Conservation (phyloP, 2,329 filamentous ascomycete genomes). For the Fusarium luffae region DNA sequence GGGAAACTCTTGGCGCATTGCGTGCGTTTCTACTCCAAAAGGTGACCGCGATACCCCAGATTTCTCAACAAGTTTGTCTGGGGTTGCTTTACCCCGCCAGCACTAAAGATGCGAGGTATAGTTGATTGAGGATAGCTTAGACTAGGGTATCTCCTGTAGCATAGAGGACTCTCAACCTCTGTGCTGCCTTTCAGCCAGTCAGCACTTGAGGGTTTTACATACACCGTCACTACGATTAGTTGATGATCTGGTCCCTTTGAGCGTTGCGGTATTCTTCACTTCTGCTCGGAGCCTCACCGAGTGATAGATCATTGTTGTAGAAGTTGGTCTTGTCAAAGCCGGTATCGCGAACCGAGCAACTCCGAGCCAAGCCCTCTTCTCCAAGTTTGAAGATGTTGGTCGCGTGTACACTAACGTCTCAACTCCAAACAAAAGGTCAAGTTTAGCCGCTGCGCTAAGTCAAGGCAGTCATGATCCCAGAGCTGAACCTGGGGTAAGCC, state of each 20-base stretch:
- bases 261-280: not conserved
- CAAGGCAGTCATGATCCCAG: constrained; percentile 2
- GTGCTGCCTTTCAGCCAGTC: not conserved
- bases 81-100: not conserved
- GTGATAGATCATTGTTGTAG: not conserved
- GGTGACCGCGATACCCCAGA: not conserved
- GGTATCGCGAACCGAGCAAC: not conserved
- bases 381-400: not conserved
- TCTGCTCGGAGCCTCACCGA: constrained; percentile 34
- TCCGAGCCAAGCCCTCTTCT: not conserved
- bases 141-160: not conserved
- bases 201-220: not conserved
- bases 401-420: not conserved
- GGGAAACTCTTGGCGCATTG: not conserved
- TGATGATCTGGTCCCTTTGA: not conserved
- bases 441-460: constrained; percentile 18
- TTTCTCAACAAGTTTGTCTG: not conserved
- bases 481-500: constrained; percentile 25
- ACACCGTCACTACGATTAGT: not conserved
- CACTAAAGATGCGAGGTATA: not conserved
- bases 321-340: constrained; percentile 1
- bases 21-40: not conserved
- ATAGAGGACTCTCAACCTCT: not conserved
- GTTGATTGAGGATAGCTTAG: not conserved
- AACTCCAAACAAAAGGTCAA: constrained; percentile 6